Evolutionary conservation across 306 rosid genomes (phyloP).

Genomic region (Malus sylvestris): DNA sequence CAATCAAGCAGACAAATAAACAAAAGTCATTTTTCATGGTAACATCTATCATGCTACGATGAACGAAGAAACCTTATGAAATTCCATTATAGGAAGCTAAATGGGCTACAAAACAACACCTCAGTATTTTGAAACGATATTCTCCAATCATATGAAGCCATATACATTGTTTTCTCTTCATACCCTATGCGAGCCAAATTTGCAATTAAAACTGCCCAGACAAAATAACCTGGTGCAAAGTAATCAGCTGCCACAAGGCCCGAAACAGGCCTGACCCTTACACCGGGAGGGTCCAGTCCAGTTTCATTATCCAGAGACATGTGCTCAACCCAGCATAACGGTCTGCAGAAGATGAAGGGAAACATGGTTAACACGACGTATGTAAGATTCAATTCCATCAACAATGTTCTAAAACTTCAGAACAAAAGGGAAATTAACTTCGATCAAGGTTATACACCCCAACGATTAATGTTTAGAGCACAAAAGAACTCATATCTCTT

Average conservation of each 20-base stretch:
- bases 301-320: slow-evolving; percentile 85
- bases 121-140: slow-evolving; percentile 82
- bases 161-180: slow-evolving; percentile 85
- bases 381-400: slow-evolving; percentile 3
- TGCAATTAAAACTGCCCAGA: slow-evolving; percentile 90
- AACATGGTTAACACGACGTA: slow-evolving; percentile 3
- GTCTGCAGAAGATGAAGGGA: slow-evolving; percentile 39
- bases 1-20: slow-evolving; percentile 16
- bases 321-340: slow-evolving; percentile 80
- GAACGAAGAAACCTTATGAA: not conserved
- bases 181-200: slow-evolving; percentile 85
- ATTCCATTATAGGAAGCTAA: slow-evolving; percentile 1
- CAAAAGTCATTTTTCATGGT: slow-evolving; percentile 3
- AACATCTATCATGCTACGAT: not conserved
- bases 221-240: slow-evolving; percentile 88
- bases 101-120: slow-evolving; percentile 29
- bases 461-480: not conserved
- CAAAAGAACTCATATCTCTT: not conserved
- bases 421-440: not conserved
- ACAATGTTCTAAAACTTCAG: slow-evolving; percentile 1
- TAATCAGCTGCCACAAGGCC: slow-evolving; percentile 97
- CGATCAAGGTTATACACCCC: not conserved
- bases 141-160: slow-evolving; percentile 92
- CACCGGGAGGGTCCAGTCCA: slow-evolving; percentile 63
- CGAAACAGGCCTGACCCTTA: slow-evolving; percentile 81